phyloP scores from a whole-genome alignment of 257 asterid species.

The Catharanthus roseus region DNA sequence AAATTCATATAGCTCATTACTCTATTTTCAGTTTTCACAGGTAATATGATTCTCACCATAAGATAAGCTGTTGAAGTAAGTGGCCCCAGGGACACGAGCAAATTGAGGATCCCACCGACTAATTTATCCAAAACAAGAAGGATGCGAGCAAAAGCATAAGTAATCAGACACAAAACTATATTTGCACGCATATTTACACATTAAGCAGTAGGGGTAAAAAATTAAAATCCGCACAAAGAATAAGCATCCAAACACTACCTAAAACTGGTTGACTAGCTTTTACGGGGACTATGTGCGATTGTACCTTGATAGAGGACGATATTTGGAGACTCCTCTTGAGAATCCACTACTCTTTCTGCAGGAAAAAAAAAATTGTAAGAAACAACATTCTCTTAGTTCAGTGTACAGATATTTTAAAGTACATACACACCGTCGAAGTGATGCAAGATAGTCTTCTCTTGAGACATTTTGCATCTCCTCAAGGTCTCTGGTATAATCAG shows the following conservation, averaged over 20 bases:
- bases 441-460: slow-evolving; percentile 94
- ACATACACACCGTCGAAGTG: slow-evolving; percentile 72
- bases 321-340: slow-evolving; percentile 88
- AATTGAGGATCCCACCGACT: slow-evolving; percentile 84
- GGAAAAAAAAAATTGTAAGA: slow-evolving; percentile 23
- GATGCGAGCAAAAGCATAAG: slow-evolving; percentile 4
- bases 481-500: slow-evolving; percentile 88
- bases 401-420: neutral
- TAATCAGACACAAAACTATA: slow-evolving; percentile 9
- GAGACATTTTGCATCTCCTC: slow-evolving; percentile 97
- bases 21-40: neutral
- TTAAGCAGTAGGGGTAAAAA: slow-evolving; percentile 6
- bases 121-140: slow-evolving; percentile 17
- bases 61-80: slow-evolving; percentile 44
- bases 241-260: neutral
- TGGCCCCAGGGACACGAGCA: slow-evolving; percentile 63
- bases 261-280: neutral
- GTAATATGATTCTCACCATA: slow-evolving; percentile 49
- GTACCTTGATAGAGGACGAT: slow-evolving; percentile 94
- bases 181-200: slow-evolving; percentile 1
- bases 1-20: neutral
- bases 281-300: slow-evolving; percentile 9
- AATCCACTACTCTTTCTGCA: slow-evolving; percentile 99
- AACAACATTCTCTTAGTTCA: slow-evolving; percentile 9
- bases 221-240: slow-evolving; percentile 14